These are phyloP conservation scores for Amoebophrya sp. DNA, from an alignment of 169 alveolate species.

Conservation along the genomic window DNA sequence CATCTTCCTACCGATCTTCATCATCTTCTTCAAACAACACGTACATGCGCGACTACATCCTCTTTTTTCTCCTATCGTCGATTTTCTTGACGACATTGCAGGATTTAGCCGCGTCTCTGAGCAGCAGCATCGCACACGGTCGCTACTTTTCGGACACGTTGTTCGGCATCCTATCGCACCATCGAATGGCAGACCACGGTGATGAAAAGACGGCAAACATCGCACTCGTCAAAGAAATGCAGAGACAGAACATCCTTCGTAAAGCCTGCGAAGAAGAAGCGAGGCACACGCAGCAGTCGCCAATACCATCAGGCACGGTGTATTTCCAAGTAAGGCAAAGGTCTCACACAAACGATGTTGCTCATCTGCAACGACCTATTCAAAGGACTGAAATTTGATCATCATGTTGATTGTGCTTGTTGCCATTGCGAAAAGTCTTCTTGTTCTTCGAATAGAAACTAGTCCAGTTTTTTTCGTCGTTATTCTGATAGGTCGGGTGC, in stretches of 20 bases:
- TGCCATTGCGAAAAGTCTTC: too few species aligned
- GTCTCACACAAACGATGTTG: too few species aligned
- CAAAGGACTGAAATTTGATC: too few species aligned
- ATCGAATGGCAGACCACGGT: slow-evolving; percentile 4
- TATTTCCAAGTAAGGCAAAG: too few species aligned
- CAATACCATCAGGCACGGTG: not conserved
- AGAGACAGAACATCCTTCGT: not conserved
- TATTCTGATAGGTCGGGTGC: too few species aligned
- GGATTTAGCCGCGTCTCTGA: not conserved
- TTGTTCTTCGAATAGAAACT: too few species aligned
- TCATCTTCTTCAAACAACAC: too few species aligned
- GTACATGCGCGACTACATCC: not conserved
- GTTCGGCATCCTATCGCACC: not conserved
- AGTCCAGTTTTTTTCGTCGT: too few species aligned
- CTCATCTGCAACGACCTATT: too few species aligned
- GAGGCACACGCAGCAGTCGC: slow-evolving; percentile 21
- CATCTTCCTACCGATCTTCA: too few species aligned
- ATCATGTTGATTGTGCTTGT: too few species aligned
- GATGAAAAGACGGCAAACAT: not conserved
- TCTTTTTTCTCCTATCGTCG: not conserved
- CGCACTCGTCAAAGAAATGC: not conserved
- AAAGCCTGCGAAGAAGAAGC: not conserved
- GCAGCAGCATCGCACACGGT: not conserved
- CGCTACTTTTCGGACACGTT: not conserved
- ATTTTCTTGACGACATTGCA: not conserved